Evolutionary conservation across 345 rosid species (phyloP).

Genomic region (Rhizophora apiculata): DNA sequence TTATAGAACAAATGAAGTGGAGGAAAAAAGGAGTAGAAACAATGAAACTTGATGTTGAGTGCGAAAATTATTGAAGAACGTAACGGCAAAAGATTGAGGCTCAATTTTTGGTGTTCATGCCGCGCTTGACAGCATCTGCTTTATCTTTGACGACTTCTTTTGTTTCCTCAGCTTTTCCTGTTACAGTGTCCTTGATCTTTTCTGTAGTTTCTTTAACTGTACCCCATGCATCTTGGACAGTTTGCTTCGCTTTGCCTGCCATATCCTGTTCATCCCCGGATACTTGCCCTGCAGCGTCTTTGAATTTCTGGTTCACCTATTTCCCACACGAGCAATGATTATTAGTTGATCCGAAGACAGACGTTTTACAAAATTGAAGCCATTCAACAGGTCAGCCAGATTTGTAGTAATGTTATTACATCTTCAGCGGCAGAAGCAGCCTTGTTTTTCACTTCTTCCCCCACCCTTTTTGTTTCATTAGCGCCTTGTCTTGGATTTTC

Average conservation of each 20-base stretch:
- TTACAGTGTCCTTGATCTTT: constrained; percentile 28
- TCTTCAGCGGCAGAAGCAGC: constrained; percentile 21
- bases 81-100: background rate
- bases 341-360: background rate
- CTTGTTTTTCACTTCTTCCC: constrained; percentile 20
- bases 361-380: background rate
- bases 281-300: constrained; percentile 15
- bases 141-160: constrained; percentile 30
- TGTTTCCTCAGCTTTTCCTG: constrained; percentile 26
- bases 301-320: constrained; percentile 29
- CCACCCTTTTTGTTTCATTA: constrained; percentile 6
- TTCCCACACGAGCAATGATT: background rate
- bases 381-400: background rate
- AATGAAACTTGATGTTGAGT: no score
- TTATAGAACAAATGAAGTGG: background rate
- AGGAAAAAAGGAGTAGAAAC: background rate
- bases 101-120: constrained; percentile 38
- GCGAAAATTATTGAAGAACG: no score
- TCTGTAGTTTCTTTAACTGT: constrained; percentile 34
- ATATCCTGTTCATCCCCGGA: constrained; percentile 15
- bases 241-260: constrained; percentile 34
- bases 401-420: background rate
- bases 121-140: constrained; percentile 33
- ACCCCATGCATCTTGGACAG: constrained; percentile 38
- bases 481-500: constrained; percentile 17